Conservation (phyloP, 768 basidiomycete species). For the Fomitopsis serialis region DNA sequence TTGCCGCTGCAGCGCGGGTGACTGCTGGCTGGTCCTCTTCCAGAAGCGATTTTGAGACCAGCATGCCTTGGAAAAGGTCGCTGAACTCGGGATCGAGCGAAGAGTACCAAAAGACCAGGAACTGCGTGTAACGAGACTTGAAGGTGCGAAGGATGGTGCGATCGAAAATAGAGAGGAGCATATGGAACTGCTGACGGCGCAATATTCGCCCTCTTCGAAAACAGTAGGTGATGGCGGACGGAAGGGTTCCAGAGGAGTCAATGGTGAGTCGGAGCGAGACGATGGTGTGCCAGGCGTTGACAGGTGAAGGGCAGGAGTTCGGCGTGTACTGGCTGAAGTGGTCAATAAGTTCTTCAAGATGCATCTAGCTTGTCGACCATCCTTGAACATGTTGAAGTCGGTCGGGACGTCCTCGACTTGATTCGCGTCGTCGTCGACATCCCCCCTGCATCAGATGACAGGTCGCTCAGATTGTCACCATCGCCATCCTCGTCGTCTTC, state of each 20-base stretch:
- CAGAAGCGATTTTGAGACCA: slow-evolving; percentile 88
- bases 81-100: slow-evolving; percentile 86
- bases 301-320: slow-evolving; percentile 19
- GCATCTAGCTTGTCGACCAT: slow-evolving; percentile 91
- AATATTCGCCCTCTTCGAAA: slow-evolving; percentile 31
- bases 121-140: slow-evolving; percentile 96
- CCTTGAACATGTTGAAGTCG: slow-evolving; percentile 69
- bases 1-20: slow-evolving; percentile 87
- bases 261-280: slow-evolving; percentile 19
- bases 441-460: slow-evolving; percentile 69
- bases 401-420: slow-evolving; percentile 37
- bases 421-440: slow-evolving; percentile 35
- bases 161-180: slow-evolving; percentile 90
- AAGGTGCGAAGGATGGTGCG: slow-evolving; percentile 91
- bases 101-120: slow-evolving; percentile 92
- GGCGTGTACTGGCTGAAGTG: slow-evolving; percentile 61
- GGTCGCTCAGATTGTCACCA: slow-evolving; percentile 56
- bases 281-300: slow-evolving; percentile 22
- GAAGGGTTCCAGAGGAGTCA: slow-evolving; percentile 16
- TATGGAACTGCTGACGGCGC: slow-evolving; percentile 68
- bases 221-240: slow-evolving; percentile 18
- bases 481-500: slow-evolving; percentile 46
- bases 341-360: slow-evolving; percentile 77
- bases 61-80: slow-evolving; percentile 90
- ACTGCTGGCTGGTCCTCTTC: slow-evolving; percentile 51